Evolutionary conservation across 148 eudicot genomes (phyloP), one percentile per base, ranked within the genome.

Genomic region (Amaranthus cruentus): DNA sequence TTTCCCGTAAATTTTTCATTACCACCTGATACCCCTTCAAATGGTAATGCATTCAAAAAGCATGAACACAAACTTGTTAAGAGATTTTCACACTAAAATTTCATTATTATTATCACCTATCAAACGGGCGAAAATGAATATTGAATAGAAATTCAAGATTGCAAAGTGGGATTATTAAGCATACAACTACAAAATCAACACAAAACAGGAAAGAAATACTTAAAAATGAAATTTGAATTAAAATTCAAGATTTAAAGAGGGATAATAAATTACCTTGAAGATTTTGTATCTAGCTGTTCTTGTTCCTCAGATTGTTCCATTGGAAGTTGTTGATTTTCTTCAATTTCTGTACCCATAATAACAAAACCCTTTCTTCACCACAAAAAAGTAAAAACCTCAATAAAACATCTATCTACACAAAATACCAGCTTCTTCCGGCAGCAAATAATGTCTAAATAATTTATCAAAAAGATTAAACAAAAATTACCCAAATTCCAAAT

Each of bases 241-340:
- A 28, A 28, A 28, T 28, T 28, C 38, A 28, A 28, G 38, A 28
- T 28, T 50, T 62, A 18, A 13, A 70, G 10, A 7, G 47, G 61
- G 69, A 75, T 56, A 6, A 15, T 55, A 13, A 70, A 79, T 18
- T 75, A 79, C 82, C 82, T 75, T 44, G 78, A 53, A 15, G 78
- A 50, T 49, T 52, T 59, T 70, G 43, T 69, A 55, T 58, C 65
- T 18, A 21, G 28, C 43, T 67, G 56, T 64, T 79, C 78, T 42
- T 28, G 38, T 28, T 76, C 78, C 67, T 3, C 60, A 68, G 21
- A 18, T 15, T 74, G 64, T 55, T 59, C 46, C 50, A 70, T 57
- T 49, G 75, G 11, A 52, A 75, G 55, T 18, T 64, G 78, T 3
- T 44, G 71, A 12, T 75, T 67, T 50, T 67, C 82, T 64, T 79